phyloP scores from a whole-genome alignment of 768 basidiomycete genomes.

The Kwoniella sp. region DNA sequence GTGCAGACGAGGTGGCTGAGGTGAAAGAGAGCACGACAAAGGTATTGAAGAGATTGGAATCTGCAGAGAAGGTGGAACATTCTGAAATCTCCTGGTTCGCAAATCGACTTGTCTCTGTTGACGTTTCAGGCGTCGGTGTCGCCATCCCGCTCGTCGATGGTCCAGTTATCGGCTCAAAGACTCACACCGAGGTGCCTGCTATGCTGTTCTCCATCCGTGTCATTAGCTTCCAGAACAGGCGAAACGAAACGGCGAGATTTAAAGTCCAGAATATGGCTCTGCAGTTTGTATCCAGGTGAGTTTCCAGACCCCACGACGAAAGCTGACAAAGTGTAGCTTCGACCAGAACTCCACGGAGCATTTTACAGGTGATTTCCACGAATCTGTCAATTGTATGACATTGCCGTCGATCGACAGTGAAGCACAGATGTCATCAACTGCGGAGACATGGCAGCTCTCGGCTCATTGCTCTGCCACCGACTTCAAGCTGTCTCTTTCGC shows the following conservation, averaged over 20 bases:
- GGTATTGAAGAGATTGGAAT: constrained; percentile 63
- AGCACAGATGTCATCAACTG: constrained; percentile 42
- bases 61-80: constrained; percentile 25
- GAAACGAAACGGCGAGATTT: constrained; percentile 77
- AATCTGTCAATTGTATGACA: constrained; percentile 47
- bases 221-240: constrained; percentile 71
- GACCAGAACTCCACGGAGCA: constrained; percentile 71
- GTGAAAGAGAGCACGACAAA: constrained; percentile 76
- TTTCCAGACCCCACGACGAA: no score
- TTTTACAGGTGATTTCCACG: constrained; percentile 60
- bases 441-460: constrained; percentile 38
- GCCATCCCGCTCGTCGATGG: constrained; percentile 81
- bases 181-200: constrained; percentile 60
- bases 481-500: constrained; percentile 48
- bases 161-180: constrained; percentile 57
- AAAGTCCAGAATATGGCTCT: constrained; percentile 73
- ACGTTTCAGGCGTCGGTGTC: constrained; percentile 71
- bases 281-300: constrained; percentile 79
- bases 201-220: constrained; percentile 82
- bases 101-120: constrained; percentile 55
- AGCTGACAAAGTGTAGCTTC: constrained; percentile 59
- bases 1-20: constrained; percentile 73
- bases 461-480: constrained; percentile 50
- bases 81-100: constrained; percentile 56
- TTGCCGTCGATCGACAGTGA: constrained; percentile 40